A percentile compares a stretch with the other conserved stretches of the same genome.
phyloP scores from a whole-genome alignment of 768 basidiomycete species.

The Leccinum subtestaceum region DNA sequence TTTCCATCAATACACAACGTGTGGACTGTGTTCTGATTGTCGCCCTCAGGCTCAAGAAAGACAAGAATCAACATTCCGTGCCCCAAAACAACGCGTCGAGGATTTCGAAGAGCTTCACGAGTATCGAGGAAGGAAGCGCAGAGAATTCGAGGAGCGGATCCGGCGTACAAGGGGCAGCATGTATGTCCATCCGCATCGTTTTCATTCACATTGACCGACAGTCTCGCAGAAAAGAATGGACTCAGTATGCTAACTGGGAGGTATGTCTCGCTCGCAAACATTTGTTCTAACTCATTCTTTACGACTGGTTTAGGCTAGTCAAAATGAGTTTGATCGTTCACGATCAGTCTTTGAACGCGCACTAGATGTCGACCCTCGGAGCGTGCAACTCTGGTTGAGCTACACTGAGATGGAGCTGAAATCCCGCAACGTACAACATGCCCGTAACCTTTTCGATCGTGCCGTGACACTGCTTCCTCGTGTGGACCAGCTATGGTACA shows the following conservation, averaged over 20 bases:
- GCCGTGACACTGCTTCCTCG: conserved; percentile 95
- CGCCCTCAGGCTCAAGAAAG: conserved; percentile 84
- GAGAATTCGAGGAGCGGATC: conserved; percentile 91
- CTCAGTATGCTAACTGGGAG: conserved; percentile 87
- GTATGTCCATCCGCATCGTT: conserved; percentile 38
- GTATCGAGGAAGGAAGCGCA: conserved; percentile 88
- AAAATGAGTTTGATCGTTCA: conserved; percentile 94
- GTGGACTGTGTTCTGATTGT: conserved; percentile 1
- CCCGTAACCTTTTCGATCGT: conserved; percentile 95
- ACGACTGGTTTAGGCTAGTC: conserved; percentile 62
- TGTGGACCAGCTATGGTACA: conserved; percentile 98
- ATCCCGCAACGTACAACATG: conserved; percentile 94
- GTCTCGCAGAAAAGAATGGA: conserved; percentile 71
- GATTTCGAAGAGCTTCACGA: conserved; percentile 92
- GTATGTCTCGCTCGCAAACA: conserved; percentile 34
- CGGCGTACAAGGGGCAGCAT: conserved; percentile 77
- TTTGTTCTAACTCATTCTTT: background rate
- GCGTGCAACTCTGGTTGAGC: conserved; percentile 87
- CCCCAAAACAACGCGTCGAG: conserved; percentile 93
- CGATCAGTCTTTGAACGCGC: conserved; percentile 96
- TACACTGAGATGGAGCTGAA: conserved; percentile 99
- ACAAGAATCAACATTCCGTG: conserved; percentile 87
- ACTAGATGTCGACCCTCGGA: conserved; percentile 89
- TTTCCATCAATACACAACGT: background rate
- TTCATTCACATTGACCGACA: conserved; percentile 1